A percentile compares a stretch with the other conserved stretches of the same genome.
phyloP scores from a whole-genome alignment of 441 rosid species.

The Eruca vesicaria region DNA sequence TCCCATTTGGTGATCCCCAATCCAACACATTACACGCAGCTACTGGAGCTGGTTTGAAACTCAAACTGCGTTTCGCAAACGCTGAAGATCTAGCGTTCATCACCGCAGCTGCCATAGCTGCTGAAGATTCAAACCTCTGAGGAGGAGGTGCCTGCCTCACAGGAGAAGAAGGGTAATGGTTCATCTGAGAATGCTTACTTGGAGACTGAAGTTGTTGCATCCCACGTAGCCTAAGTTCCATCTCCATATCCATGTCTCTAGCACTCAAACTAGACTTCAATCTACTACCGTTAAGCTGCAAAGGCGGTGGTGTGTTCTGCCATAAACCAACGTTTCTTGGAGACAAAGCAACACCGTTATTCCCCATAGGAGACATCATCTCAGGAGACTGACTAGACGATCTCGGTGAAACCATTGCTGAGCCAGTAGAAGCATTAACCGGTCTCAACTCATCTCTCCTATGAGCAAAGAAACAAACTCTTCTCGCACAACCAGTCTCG shows the following conservation, averaged over 20 bases:
- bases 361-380: conserved; percentile 74
- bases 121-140: conserved; percentile 69
- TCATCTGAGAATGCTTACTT: too few relatives aligned
- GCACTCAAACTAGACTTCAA: conserved; percentile 71
- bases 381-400: conserved; percentile 45
- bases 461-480: conserved; percentile 98
- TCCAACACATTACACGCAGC: conserved; percentile 53
- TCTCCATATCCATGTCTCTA: conserved; percentile 68
- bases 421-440: conserved; percentile 83
- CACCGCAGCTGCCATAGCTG: conserved; percentile 81
- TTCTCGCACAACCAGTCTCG: conserved; percentile 75
- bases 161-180: conserved; percentile 69
- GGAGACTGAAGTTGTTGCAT: conserved; percentile 69
- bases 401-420: conserved; percentile 89
- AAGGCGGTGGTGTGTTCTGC: conserved; percentile 83
- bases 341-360: conserved; percentile 50
- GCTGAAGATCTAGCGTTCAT: conserved; percentile 87
- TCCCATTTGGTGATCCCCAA: conserved; percentile 84
- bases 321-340: conserved; percentile 62
- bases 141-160: conserved; percentile 48
- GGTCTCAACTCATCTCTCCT: conserved; percentile 81
- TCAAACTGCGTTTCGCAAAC: conserved; percentile 81
- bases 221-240: conserved; percentile 54
- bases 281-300: conserved; percentile 86
- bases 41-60: conserved; percentile 65